phyloP scores from a whole-genome alignment of 148 eudicot genomes.

The Agrostemma githago region DNA sequence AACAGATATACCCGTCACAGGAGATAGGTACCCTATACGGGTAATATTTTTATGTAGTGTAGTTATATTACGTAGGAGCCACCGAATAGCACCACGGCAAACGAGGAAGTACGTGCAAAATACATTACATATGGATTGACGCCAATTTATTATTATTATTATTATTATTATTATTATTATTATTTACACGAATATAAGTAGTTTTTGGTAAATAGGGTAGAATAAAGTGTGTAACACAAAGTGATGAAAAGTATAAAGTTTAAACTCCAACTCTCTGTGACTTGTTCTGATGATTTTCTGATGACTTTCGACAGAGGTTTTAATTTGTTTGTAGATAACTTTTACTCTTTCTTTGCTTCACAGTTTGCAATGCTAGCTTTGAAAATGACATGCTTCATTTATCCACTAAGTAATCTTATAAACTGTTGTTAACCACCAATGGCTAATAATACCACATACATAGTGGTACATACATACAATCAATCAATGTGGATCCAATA shows the following conservation, averaged over 20 bases:
- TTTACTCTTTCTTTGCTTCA: not conserved
- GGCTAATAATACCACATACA: no score
- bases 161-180: no score
- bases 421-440: not conserved
- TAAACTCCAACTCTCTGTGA: not conserved
- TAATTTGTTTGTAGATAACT: not conserved
- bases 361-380: conserved; percentile 4
- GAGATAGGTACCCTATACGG: no score
- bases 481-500: no score
- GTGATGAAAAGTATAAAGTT: not conserved
- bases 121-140: conserved; percentile 24
- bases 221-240: conserved; percentile 1
- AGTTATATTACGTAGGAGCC: conserved; percentile 5
- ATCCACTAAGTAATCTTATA: not conserved
- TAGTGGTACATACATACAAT: no score
- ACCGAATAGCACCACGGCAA: not conserved
- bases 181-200: not conserved
- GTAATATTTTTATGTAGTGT: no score
- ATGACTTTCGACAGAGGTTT: conserved; percentile 12
- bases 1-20: no score
- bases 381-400: not conserved
- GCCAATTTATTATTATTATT: conserved; percentile 6
- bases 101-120: conserved; percentile 31
- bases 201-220: not conserved
- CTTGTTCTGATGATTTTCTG: conserved; percentile 6